A percentile compares a stretch with the other conserved stretches of the same genome.
These are phyloP conservation scores for Solanum hybrid DNA, from an alignment of 305 asterid genomes.

Conservation along the genomic window DNA sequence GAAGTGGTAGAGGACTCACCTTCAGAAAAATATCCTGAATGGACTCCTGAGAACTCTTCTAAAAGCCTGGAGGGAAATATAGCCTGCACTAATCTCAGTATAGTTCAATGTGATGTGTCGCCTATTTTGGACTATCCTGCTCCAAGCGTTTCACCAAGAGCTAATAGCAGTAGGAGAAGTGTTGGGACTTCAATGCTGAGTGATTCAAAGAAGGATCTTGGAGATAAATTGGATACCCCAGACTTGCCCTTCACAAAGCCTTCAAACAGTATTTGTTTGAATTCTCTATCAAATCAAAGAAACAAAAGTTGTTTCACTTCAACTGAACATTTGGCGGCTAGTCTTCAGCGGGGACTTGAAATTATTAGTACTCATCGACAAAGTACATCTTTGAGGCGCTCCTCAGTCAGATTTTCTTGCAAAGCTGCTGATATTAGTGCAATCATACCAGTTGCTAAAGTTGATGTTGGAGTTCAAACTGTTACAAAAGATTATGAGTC, in stretches of 20 bases:
- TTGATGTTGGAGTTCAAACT: slow-evolving; percentile 89
- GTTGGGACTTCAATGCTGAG: slow-evolving; percentile 51
- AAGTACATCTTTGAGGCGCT: slow-evolving; percentile 56
- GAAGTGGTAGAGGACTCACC: not conserved
- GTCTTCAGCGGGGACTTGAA: slow-evolving; percentile 86
- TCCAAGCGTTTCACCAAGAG: slow-evolving; percentile 70
- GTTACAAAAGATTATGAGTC: slow-evolving; percentile 28
- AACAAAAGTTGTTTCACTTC: slow-evolving; percentile 49
- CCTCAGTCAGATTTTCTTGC: slow-evolving; percentile 74
- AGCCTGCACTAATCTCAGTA: slow-evolving; percentile 22
- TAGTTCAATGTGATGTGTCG: slow-evolving; percentile 21
- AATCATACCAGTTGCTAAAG: slow-evolving; percentile 48
- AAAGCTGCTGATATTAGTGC: slow-evolving; percentile 49
- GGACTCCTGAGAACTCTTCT: slow-evolving; percentile 13
- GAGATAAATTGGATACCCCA: slow-evolving; percentile 24
- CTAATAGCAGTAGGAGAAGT: slow-evolving; percentile 60
- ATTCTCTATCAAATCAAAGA: slow-evolving; percentile 29
- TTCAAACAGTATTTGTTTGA: slow-evolving; percentile 40
- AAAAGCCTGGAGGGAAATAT: slow-evolving; percentile 27
- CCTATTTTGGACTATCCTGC: slow-evolving; percentile 19
- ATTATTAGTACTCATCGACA: slow-evolving; percentile 45
- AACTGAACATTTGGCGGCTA: slow-evolving; percentile 73
- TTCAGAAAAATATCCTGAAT: slow-evolving; percentile 1
- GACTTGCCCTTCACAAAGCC: slow-evolving; percentile 38
- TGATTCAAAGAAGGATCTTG: slow-evolving; percentile 37